Base-by-base conservation (phyloP, 768 basidiomycete species). In the Amanita phalloides region DNA sequence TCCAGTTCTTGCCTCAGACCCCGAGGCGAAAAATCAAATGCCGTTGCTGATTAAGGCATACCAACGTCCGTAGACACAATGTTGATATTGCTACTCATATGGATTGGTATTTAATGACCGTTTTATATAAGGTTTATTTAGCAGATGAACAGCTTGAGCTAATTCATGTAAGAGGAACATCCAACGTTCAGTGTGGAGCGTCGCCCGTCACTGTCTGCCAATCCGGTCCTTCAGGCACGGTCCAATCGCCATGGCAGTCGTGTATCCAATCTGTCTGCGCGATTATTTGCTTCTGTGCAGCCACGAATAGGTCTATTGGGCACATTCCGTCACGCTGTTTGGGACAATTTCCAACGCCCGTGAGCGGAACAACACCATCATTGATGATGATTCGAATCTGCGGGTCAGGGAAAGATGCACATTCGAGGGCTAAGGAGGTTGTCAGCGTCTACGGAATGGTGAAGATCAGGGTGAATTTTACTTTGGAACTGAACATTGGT, bases 401-500 rank as follows among this genome's bases (percentile, higher is more conserved):
- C 10, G 68, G 74, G 28, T 67, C 66, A 20, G 73, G 68, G 23
- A 64, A 44, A n/a, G 71, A 71, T 14, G 69, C 63, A 57, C 86
- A 90, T 52, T 75, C 72, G 0, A 90, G 71, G 7, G 89, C 82
- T 90, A 63, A 44, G 51, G 6, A 60, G 59, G 10, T 35, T 55
- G 57, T 35, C 61, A 60, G 32, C 32, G 39, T 56, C 17, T 51
- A 30, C 3, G 23, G 17, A 21, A 33, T 23, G n/a, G 44, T 17
- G 38, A 39, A 42, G 36, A 20, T n/a, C 33, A 14, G 26, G 23
- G 41, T 53, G 17, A 46, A 7, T 11, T 75, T 51, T 66, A 91
- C 89, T 71, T 68, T 95, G 92, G 73, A 94, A 85, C 61, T 90
- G 88, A 20, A 94, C 64, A 59, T 94, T 94, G 25, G 91, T 87